Evolutionary conservation across 73 alveolate species (phyloP), one percentile per base, ranked within the genome.

Genomic region (Tetrahymena malaccensis): DNA sequence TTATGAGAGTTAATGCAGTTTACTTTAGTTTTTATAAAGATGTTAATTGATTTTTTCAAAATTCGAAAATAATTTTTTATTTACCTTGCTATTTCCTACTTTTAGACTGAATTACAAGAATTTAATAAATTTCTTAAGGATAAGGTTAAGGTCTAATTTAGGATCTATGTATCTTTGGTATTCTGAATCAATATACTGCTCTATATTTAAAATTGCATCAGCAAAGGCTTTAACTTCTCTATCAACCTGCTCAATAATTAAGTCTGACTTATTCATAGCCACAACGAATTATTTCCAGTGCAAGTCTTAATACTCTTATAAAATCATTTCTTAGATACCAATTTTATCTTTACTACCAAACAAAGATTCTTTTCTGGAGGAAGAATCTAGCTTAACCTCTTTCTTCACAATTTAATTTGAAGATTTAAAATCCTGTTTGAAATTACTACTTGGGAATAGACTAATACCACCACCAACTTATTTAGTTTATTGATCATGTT

Each of bases 111-210:
- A 94, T 38, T 94, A n/a, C 10, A 95, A n/a, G 70, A 95, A 95
- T 55, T 95, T 95, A 22, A 95, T 95, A 93, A 95, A 85, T 35
- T 95, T 95, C 31, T 95, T 95, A 4, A 94, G 38, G 7, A 95
- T 37, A 1, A 84, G 13, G 35, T 94, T 93, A 21, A 84, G 84
- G n/a, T 93, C 96, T 34, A 93, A 22, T 94, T 95, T 95, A 4
- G 89, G 89, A n/a, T 70, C 89, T 70, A 70, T 70, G 11, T 70
- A 70, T n/a, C 37, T 70, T 84, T 34, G 40, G 25, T 70, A 70
- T 43, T 55, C 93, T 27, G 19, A 93, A 94, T 35, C 95, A 95
- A 85, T 85, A 19, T 85, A 89, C 12, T 34, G 34, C 17, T 95
- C 97, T 50, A 95, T 57, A 25, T 93, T 33, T 40, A 93, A 25